phyloP scores from a whole-genome alignment of 345 rosid genomes.

The Bruguiera parviflora region DNA sequence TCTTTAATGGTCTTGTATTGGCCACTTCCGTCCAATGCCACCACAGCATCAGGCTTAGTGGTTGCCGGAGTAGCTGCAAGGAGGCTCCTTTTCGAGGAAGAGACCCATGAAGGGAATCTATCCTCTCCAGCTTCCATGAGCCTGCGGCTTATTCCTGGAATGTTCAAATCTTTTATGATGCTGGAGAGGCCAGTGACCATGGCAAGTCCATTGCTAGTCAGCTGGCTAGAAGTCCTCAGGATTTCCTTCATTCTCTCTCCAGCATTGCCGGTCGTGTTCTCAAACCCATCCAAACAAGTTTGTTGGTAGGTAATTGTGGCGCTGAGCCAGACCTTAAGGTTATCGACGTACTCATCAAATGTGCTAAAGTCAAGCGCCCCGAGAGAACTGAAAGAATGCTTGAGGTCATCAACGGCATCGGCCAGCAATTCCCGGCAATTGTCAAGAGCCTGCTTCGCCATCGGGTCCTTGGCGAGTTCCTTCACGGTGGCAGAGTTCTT shows the following conservation, averaged over 20 bases:
- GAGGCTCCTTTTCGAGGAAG: slow-evolving; percentile 30
- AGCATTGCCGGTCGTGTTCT: slow-evolving; percentile 43
- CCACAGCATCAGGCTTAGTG: slow-evolving; percentile 45
- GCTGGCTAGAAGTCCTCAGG: slow-evolving; percentile 40
- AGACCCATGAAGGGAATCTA: slow-evolving; percentile 50
- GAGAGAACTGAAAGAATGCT: slow-evolving; percentile 38
- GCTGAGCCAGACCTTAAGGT: slow-evolving; percentile 68
- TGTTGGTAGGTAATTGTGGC: slow-evolving; percentile 71
- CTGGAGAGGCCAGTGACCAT: slow-evolving; percentile 47
- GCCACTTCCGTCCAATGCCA: slow-evolving; percentile 74
- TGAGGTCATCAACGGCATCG: slow-evolving; percentile 54
- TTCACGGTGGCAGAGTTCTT: slow-evolving; percentile 40
- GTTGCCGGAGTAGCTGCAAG: slow-evolving; percentile 23
- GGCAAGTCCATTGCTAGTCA: slow-evolving; percentile 68
- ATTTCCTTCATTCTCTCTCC: slow-evolving; percentile 43
- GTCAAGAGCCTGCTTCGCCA: slow-evolving; percentile 45
- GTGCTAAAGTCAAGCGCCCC: slow-evolving; percentile 34
- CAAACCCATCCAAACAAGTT: slow-evolving; percentile 66
- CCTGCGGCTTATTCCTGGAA: slow-evolving; percentile 17
- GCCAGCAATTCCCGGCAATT: slow-evolving; percentile 51
- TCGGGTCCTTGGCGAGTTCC: slow-evolving; percentile 42
- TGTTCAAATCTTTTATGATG: slow-evolving; percentile 25
- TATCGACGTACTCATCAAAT: slow-evolving; percentile 33
- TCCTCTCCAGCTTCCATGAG: slow-evolving; percentile 7
- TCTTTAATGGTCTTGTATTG: slow-evolving; percentile 53